Evolutionary conservation across 2,329 filamentous ascomycete species (phyloP).

Genomic region (Podosphaera xanthii): DNA sequence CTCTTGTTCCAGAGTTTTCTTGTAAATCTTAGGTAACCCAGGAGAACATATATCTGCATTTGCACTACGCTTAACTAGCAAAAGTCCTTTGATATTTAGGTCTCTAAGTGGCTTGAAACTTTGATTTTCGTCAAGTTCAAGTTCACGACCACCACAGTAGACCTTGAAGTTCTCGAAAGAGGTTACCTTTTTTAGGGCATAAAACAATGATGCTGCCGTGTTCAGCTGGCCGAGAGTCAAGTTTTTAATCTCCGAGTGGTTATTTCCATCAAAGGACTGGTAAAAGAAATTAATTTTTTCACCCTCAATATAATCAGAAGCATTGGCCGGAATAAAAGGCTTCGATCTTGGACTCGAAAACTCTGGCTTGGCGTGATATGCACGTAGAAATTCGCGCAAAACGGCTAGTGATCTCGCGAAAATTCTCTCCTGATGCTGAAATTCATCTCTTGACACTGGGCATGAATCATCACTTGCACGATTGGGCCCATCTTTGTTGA

Average conservation of each 20-base stretch:
- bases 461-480: constrained; percentile 30
- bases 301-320: constrained; percentile 32
- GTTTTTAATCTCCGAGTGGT: constrained; percentile 34
- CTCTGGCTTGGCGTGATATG: constrained; percentile 33
- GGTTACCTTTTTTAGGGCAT: constrained; percentile 41
- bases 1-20: constrained; percentile 47
- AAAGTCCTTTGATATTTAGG: constrained; percentile 41
- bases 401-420: constrained; percentile 49
- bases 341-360: constrained; percentile 35
- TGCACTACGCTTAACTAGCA: constrained; percentile 40
- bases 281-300: constrained; percentile 46
- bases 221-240: constrained; percentile 47
- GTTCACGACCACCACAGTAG: constrained; percentile 44
- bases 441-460: constrained; percentile 25
- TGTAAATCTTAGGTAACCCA: constrained; percentile 25
- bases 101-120: constrained; percentile 41
- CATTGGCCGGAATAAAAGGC: constrained; percentile 23
- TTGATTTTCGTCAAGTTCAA: constrained; percentile 36
- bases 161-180: constrained; percentile 56
- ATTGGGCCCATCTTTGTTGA: constrained; percentile 20
- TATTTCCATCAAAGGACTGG: constrained; percentile 44
- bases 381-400: constrained; percentile 41
- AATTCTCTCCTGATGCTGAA: constrained; percentile 31
- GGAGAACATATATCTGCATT: constrained; percentile 20
- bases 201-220: constrained; percentile 45